Base-by-base conservation (phyloP, 2,329 filamentous ascomycete genomes). In the Calonectria fujianensis region DNA sequence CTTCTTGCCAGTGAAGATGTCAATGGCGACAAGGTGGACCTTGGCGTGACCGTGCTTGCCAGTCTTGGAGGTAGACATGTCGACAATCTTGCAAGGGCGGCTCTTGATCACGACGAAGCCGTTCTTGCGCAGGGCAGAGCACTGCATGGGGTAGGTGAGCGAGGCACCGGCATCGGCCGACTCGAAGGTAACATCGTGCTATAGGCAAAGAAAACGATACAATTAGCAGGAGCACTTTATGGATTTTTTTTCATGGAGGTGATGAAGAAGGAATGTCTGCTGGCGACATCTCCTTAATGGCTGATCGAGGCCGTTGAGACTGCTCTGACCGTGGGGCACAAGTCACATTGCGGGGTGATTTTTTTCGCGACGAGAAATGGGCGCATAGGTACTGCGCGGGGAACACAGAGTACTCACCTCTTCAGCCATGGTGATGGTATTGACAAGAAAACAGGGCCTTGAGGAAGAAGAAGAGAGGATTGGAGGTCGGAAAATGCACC, bases 1-100 rank as follows among this genome's bases (percentile, higher is more conserved):
- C 94, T 99, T 99, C 95, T 98, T 99, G 93, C 92, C 92, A 81
- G 96, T 99, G 94, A 99, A 99, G 91, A 99, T 98, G 88, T 99
- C 97, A 87, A 97, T 93, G 86, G 96, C 97, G 85, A 98, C 94
- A 84, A 99, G 91, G 90, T 99, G 96, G 88, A 99, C 97, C 94
- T 99, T 99, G 90, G 97, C 97, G 95, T 99, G 97, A 89, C 97
- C 97, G 94, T 99, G 97, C 95, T 99, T 99, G 90, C 97, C 97
- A 82, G 97, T 99, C 96, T 99, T 99, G 88, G 97, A 99, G 91
- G 97, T 99, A 83, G 96, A 98, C 97, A 99, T 99, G 86, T 99
- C 97, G 88, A 98, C 95, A 85, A 99, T 99, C 95, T 98, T 99
- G 96, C 97, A 99, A 84, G 97, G 97, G 84, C 97, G 97, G 89